Conservation (phyloP, 176 grass and related monocot genomes). For the Elymus sibiricus region DNA sequence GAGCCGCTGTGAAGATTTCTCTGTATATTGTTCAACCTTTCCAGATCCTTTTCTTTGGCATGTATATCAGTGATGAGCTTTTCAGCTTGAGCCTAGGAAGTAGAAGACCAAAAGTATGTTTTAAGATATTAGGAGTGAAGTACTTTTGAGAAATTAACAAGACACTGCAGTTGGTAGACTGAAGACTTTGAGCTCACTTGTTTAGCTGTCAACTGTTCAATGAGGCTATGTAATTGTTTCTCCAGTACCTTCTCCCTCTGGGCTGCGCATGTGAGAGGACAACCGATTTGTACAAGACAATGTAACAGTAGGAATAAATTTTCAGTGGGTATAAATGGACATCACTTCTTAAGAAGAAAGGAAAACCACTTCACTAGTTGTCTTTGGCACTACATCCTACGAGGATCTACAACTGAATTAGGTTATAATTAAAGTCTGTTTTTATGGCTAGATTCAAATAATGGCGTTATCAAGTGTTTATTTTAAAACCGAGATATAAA, state of each 20-base stretch:
- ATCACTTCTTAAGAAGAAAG: background rate
- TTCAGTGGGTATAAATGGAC: background rate
- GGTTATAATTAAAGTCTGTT: background rate
- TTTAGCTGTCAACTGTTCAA: conserved; percentile 91
- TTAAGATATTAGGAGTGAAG: background rate
- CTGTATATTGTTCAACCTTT: conserved; percentile 52
- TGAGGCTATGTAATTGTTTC: conserved; percentile 85
- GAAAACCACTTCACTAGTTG: background rate
- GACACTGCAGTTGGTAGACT: background rate
- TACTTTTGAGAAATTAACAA: background rate
- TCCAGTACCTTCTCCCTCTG: conserved; percentile 91
- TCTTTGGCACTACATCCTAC: background rate
- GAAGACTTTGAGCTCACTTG: conserved; percentile 47
- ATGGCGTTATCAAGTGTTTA: background rate
- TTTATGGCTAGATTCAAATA: background rate
- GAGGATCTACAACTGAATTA: conserved; percentile 9
- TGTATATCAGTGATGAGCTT: conserved; percentile 53
- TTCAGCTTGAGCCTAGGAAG: conserved; percentile 75
- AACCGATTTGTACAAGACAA: background rate
- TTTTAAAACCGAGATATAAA: background rate
- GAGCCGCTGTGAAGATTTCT: conserved; percentile 35
- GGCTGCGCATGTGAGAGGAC: conserved; percentile 44
- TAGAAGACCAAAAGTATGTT: background rate
- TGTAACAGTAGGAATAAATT: background rate
- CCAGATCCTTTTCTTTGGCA: conserved; percentile 77